These are phyloP conservation scores for Poa pratensis DNA, from an alignment of 176 grass and related monocot genomes.

Conservation along the genomic window DNA sequence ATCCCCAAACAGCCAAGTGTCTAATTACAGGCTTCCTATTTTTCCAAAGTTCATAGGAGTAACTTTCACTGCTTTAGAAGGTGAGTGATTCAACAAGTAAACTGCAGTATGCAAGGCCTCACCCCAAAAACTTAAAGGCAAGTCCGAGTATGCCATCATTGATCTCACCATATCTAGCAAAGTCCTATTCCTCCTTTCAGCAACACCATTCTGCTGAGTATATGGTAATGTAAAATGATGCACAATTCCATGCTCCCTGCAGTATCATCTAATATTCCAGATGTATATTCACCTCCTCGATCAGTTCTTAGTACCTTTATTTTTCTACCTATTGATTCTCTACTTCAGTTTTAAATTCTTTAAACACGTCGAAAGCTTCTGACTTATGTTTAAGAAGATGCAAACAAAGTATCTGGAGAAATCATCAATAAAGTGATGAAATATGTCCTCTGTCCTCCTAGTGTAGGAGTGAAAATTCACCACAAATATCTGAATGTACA, in stretches of 20 bases:
- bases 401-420: neutral
- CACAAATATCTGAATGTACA: constrained; percentile 21
- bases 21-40: neutral
- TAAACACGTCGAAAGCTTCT: constrained; percentile 16
- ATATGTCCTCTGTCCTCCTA: neutral
- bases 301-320: constrained; percentile 30
- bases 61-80: neutral
- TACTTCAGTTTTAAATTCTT: constrained; percentile 5
- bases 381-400: neutral
- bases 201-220: neutral
- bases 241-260: constrained; percentile 29
- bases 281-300: constrained; percentile 17
- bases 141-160: constrained; percentile 28
- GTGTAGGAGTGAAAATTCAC: neutral
- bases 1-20: neutral
- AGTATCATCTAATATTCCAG: constrained; percentile 15
- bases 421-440: constrained; percentile 21
- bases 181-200: neutral
- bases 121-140: neutral
- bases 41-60: neutral
- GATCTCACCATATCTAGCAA: constrained; percentile 1
- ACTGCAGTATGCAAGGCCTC: neutral
- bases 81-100: neutral
- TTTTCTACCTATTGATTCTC: constrained; percentile 25
- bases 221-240: constrained; percentile 13